Evolutionary conservation across 129 eudicot genomes (phyloP).

Genomic region (Flaveria bidentis): DNA sequence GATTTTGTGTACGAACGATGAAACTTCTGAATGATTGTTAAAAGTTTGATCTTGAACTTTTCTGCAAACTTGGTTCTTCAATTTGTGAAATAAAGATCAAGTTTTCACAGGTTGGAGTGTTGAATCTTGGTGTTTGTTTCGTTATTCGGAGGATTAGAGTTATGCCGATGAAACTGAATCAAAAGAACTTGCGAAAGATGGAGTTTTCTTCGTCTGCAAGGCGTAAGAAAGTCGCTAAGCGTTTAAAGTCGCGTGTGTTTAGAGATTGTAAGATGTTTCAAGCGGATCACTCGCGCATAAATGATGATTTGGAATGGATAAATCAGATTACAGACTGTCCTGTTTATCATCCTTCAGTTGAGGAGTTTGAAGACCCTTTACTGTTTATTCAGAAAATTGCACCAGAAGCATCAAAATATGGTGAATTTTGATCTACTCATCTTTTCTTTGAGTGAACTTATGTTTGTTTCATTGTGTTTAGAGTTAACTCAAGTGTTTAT

Average conservation of each 20-base stretch:
- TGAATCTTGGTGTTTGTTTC: neutral
- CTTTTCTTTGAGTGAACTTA: neutral
- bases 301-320: conserved; percentile 41
- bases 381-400: conserved; percentile 43
- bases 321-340: conserved; percentile 44
- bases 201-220: neutral
- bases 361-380: conserved; percentile 59
- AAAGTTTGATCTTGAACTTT: neutral
- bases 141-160: neutral
- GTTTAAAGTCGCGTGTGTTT: conserved; percentile 10
- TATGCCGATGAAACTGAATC: conserved; percentile 23
- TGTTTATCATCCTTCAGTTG: conserved; percentile 47
- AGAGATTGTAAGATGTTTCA: neutral
- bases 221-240: neutral
- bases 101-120: conserved; percentile 11
- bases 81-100: neutral
- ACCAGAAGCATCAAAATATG: conserved; percentile 59
- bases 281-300: neutral
- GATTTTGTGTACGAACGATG: neutral
- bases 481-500: neutral
- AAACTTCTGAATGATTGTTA: neutral
- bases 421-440: conserved; percentile 22
- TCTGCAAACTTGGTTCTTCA: conserved; percentile 3
- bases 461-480: neutral
- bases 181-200: neutral